Percentiles rank a stretch among this genome's conserved stretches.
phyloP scores from a whole-genome alignment of 2,329 filamentous ascomycete species.

The Nectriaceae sp. region DNA sequence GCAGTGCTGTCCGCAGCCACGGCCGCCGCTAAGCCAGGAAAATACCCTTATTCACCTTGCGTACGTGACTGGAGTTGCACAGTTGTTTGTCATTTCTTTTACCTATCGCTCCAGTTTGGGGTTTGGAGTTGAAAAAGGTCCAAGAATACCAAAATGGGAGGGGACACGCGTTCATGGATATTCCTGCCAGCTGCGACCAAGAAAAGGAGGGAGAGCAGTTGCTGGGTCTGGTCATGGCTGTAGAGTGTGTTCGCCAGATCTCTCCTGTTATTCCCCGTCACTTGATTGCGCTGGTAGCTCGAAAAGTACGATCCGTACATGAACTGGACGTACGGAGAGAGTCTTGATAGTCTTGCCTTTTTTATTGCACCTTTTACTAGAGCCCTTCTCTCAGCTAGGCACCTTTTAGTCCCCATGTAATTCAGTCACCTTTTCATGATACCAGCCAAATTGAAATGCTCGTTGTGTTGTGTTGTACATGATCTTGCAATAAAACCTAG shows the following conservation, averaged over 20 bases:
- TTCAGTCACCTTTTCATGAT: constrained; percentile 45
- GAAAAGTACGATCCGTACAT: constrained; percentile 23
- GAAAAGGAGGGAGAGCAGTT: constrained; percentile 12
- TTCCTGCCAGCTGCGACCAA: constrained; percentile 26
- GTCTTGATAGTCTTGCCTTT: constrained; percentile 41
- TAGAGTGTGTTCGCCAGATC: constrained; percentile 29
- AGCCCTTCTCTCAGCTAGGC: constrained; percentile 37
- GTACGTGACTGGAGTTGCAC: constrained; percentile 31
- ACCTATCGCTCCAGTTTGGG: constrained; percentile 32
- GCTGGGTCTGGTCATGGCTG: constrained; percentile 23
- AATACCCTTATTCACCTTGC: constrained; percentile 13
- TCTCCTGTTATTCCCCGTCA: constrained; percentile 23
- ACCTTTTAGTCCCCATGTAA: constrained; percentile 50
- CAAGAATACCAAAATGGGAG: constrained; percentile 32
- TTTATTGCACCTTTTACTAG: constrained; percentile 35
- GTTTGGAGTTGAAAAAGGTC: constrained; percentile 39
- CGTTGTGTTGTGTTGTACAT: constrained; percentile 6
- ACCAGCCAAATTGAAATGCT: constrained; percentile 46
- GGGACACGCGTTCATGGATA: constrained; percentile 32
- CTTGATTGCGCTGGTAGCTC: constrained; percentile 24
- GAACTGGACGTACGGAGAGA: constrained; percentile 31
- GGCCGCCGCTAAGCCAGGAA: constrained; percentile 74
- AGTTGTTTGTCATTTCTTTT: constrained; percentile 29
- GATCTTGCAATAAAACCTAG: not conserved
- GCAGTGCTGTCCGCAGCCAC: constrained; percentile 85